Conservation (phyloP, 495 filamentous ascomycete species). For the Aspergillus sparsus region DNA sequence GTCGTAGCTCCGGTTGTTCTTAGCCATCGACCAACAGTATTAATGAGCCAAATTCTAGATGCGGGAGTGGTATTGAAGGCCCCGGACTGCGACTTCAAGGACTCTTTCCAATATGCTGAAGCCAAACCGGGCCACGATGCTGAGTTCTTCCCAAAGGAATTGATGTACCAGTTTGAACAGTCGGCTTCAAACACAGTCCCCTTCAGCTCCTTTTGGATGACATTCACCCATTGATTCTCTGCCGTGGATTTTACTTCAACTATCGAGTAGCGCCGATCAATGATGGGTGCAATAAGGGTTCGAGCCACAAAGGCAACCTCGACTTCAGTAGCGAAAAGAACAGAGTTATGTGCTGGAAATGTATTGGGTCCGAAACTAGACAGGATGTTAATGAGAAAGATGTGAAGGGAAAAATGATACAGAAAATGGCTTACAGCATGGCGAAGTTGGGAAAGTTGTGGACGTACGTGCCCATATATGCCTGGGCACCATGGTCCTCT, state of each 20-base stretch:
- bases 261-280: constrained; percentile 18
- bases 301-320: constrained; percentile 40
- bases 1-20: too few relatives aligned
- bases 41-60: too few relatives aligned
- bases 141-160: too few relatives aligned
- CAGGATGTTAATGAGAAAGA: too few relatives aligned
- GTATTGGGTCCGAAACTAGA: too few relatives aligned
- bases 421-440: neutral
- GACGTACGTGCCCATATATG: neutral
- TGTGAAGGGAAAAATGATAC: too few relatives aligned
- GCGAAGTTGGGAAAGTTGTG: neutral
- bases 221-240: constrained; percentile 45
- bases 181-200: constrained; percentile 1
- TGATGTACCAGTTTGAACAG: constrained; percentile 5
- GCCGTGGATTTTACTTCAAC: constrained; percentile 44
- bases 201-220: constrained; percentile 44
- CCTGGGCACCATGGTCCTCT: neutral
- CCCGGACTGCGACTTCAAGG: too few relatives aligned
- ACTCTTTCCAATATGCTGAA: too few relatives aligned
- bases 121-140: too few relatives aligned
- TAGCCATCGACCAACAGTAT: too few relatives aligned
- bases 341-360: constrained; percentile 57
- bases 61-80: too few relatives aligned
- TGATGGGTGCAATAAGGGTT: neutral
- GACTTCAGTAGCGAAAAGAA: constrained; percentile 55